These are phyloP conservation scores for Fusarium illudens DNA, from an alignment of 2,329 filamentous ascomycete species.

Conservation along the genomic window DNA sequence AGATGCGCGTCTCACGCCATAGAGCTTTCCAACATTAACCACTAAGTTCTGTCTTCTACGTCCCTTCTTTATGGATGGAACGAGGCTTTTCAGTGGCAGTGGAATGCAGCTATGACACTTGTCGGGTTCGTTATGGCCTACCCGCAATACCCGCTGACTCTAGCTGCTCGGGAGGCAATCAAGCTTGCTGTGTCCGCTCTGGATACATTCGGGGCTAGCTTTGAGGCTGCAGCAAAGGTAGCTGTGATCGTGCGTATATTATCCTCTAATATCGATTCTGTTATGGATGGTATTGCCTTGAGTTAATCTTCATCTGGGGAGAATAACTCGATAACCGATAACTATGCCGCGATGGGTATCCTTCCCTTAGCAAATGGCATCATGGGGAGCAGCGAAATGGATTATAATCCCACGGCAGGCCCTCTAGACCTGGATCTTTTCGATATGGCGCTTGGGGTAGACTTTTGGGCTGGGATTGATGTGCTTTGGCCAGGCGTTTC, in stretches of 20 bases:
- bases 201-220: neutral
- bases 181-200: neutral
- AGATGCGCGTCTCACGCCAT: neutral
- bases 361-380: neutral
- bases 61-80: neutral
- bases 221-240: neutral
- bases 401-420: neutral
- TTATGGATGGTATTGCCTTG: neutral
- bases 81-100: neutral
- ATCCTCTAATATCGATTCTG: neutral
- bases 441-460: neutral
- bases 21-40: neutral
- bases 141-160: neutral
- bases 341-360: neutral
- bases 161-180: neutral
- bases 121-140: neutral
- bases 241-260: neutral
- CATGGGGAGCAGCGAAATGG: neutral
- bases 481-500: neutral
- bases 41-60: neutral
- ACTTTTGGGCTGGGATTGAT: neutral
- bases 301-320: neutral
- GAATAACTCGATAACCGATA: neutral
- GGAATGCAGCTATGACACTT: neutral
- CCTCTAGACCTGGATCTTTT: neutral